Base-by-base conservation (phyloP, 1,284 basidiomycete species). In the Takashimella koratensis region DNA sequence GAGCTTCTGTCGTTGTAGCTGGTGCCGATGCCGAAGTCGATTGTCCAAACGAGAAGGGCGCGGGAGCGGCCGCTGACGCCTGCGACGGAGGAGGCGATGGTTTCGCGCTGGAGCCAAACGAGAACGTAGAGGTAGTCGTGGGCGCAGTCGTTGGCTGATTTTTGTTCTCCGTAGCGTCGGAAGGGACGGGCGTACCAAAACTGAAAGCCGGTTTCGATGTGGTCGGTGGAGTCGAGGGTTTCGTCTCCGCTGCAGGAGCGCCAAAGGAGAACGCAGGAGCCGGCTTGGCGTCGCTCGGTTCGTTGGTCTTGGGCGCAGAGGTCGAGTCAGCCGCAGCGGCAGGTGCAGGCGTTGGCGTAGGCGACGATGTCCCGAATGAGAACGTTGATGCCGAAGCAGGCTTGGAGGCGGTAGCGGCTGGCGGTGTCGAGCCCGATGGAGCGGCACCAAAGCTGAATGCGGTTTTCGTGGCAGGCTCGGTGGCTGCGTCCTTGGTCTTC, bases 401-500 rank as follows among this genome's bases (percentile, higher is more conserved):
- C 45, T 46, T 46, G 19, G 3, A 21, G 45, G 45, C 25, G 45
- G n/a, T n/a, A n/a, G 11, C 36, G 11, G 11, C n/a, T n/a, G 40
- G 26, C 45, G 27, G 27, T 20, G 30, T 21, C 26, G 21, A 4
- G 11, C 21, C 12, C 25, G 20, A 43, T 10, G 12, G 45, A 16
- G 3, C 44, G 36, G 30, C 48, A 53, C 2, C 47, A 53, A 24
- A 53, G 45, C 6, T 22, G 22, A 22, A 19, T 8, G 48, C 27
- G 4, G 43, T 12, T 39, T 45, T 40, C 22, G 45, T 43, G n/a
- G 47, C 39, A 5, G 47, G 25, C 40, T 45, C 51, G 3, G 30
- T n/a, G 3, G 27, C 45, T 5, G 24, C 25, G 8, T 47, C 19
- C 24, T 47, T 30, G 46, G n/a, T n/a, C n/a, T n/a, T n/a, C n/a